Percentiles rank a stretch among this genome's conserved stretches.
Conservation (phyloP, 768 basidiomycete genomes). For the Russula lepida region DNA sequence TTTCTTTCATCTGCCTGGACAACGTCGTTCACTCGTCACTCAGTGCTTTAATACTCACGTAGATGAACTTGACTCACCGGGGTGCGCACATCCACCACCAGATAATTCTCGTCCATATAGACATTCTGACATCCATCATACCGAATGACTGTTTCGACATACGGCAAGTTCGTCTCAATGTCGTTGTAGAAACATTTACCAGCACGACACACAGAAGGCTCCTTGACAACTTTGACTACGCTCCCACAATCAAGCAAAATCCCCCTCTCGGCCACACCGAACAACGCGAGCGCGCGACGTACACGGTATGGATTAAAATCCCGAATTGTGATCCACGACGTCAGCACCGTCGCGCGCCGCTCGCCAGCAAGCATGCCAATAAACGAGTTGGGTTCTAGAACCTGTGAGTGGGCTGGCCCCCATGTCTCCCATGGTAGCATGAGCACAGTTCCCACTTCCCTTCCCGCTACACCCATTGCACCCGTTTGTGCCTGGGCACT, state of each 20-base stretch:
- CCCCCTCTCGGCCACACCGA: background rate
- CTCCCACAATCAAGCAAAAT: background rate
- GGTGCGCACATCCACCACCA: slow-evolving; percentile 1
- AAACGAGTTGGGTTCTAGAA: background rate
- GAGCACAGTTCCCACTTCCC: too few relatives aligned
- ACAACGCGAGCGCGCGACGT: background rate
- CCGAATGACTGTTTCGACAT: slow-evolving; percentile 5
- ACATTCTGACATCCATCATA: background rate
- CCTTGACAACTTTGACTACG: background rate
- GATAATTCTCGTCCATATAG: slow-evolving; percentile 4
- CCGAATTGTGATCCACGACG: background rate
- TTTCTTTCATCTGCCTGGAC: background rate
- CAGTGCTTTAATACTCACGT: too few relatives aligned
- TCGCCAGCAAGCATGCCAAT: slow-evolving; percentile 6
- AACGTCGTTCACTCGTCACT: background rate
- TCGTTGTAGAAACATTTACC: background rate
- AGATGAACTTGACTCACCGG: background rate
- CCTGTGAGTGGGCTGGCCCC: background rate
- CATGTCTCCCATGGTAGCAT: slow-evolving; percentile 2
- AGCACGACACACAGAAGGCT: background rate
- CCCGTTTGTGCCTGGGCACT: background rate
- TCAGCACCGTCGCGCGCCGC: background rate
- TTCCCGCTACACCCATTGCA: too few relatives aligned
- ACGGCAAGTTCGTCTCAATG: background rate
- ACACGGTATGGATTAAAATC: slow-evolving; percentile 9